Conservation (phyloP, 129 eudicot species). For the Saposhnikovia divaricata region DNA sequence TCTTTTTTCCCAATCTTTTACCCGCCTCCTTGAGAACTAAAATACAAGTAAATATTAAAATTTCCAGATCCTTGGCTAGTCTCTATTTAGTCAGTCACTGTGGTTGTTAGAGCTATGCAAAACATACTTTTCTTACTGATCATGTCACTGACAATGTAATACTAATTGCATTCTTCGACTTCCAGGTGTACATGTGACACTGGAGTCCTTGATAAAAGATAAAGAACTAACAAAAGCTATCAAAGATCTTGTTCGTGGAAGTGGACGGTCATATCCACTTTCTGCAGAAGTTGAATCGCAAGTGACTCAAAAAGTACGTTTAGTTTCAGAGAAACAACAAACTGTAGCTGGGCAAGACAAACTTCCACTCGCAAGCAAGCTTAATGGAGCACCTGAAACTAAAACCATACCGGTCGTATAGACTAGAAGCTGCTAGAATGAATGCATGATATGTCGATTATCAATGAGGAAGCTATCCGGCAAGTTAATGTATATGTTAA, state of each 20-base stretch:
- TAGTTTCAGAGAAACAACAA: slow-evolving; percentile 31
- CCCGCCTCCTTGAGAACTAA: background rate
- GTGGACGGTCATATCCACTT: slow-evolving; percentile 78
- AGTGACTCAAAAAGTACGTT: slow-evolving; percentile 3
- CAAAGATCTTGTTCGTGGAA: slow-evolving; percentile 61
- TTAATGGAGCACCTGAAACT: slow-evolving; percentile 30
- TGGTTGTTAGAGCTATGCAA: background rate
- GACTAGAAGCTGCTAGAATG: background rate
- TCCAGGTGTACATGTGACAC: slow-evolving; percentile 80
- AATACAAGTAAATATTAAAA: background rate
- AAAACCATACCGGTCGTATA: slow-evolving; percentile 38
- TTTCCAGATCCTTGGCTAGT: background rate
- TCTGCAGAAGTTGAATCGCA: slow-evolving; percentile 23
- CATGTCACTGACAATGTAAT: too few species aligned
- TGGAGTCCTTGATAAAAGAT: slow-evolving; percentile 79
- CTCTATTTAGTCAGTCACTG: background rate
- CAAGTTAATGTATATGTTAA: background rate
- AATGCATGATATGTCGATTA: background rate
- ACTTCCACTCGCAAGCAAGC: slow-evolving; percentile 16
- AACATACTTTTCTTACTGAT: background rate
- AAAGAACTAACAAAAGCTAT: slow-evolving; percentile 48
- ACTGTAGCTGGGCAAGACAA: slow-evolving; percentile 24
- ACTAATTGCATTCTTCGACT: background rate
- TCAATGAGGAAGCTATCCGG: background rate
- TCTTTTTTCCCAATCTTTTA: background rate